Percentiles rank a stretch among this genome's conserved stretches.
These are phyloP conservation scores for Clonostachys rhizophaga DNA, from an alignment of 2,329 filamentous ascomycete species.

Conservation along the genomic window DNA sequence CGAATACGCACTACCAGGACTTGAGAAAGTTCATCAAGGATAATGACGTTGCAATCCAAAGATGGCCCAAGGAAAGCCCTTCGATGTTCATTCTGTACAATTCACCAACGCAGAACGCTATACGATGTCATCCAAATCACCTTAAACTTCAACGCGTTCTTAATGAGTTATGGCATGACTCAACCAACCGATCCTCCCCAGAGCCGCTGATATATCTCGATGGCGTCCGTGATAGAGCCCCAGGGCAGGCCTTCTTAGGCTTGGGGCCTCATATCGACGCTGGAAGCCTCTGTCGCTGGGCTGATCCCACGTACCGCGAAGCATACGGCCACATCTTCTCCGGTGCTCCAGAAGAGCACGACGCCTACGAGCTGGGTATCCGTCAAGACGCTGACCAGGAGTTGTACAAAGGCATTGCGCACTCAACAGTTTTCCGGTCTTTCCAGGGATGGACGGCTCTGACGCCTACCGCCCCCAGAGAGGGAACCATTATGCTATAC, in stretches of 20 bases:
- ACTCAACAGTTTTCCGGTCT: slow-evolving; percentile 28
- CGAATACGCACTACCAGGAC: slow-evolving; percentile 16
- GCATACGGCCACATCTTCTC: slow-evolving; percentile 28
- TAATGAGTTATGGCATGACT: slow-evolving; percentile 31
- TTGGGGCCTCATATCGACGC: slow-evolving; percentile 38
- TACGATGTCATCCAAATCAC: slow-evolving; percentile 28
- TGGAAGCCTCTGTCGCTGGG: slow-evolving; percentile 35
- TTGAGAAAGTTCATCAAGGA: slow-evolving; percentile 23
- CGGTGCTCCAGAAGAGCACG: slow-evolving; percentile 25
- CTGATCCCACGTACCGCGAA: slow-evolving; percentile 26
- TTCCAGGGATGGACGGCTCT: slow-evolving; percentile 38
- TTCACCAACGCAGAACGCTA: slow-evolving; percentile 28
- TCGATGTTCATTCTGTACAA: slow-evolving; percentile 31
- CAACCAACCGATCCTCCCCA: slow-evolving; percentile 14
- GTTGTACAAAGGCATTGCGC: slow-evolving; percentile 23
- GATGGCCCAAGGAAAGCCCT: slow-evolving; percentile 27
- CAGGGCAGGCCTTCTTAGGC: slow-evolving; percentile 27
- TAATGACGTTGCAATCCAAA: slow-evolving; percentile 19
- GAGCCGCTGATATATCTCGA: slow-evolving; percentile 33
- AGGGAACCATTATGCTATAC: slow-evolving; percentile 32
- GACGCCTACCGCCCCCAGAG: slow-evolving; percentile 19
- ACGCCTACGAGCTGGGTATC: slow-evolving; percentile 25
- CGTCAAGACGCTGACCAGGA: slow-evolving; percentile 25
- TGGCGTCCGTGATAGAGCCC: slow-evolving; percentile 27
- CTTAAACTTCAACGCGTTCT: slow-evolving; percentile 25